Evolutionary conservation across 169 alveolate genomes (phyloP).

Genomic region (Cryptosporidium bovis): DNA sequence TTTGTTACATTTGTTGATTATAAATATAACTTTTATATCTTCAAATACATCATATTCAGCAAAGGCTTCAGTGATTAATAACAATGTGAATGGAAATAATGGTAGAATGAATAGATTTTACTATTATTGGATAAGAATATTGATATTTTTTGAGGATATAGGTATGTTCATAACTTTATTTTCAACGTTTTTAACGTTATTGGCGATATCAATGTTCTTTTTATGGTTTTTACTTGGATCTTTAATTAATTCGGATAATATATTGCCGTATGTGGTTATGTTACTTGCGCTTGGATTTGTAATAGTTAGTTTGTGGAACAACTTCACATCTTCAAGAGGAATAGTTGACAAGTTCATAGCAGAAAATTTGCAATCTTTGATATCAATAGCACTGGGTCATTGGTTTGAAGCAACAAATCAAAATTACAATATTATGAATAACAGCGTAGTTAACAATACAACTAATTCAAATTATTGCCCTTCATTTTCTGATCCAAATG

Average conservation of each 20-base stretch:
- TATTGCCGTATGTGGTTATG: constrained; percentile 80
- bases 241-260: constrained; percentile 78
- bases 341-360: constrained; percentile 76
- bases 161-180: constrained; percentile 73
- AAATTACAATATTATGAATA: background rate
- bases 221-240: constrained; percentile 80
- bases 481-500: constrained; percentile 35
- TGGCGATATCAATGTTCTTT: constrained; percentile 71
- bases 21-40: constrained; percentile 37
- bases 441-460: background rate
- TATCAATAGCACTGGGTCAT: constrained; percentile 79
- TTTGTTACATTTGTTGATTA: constrained; percentile 23
- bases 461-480: background rate
- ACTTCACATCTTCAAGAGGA: constrained; percentile 76
- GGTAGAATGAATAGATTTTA: background rate
- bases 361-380: constrained; percentile 76
- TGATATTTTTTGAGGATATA: constrained; percentile 36
- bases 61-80: background rate
- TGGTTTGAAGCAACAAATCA: constrained; percentile 79
- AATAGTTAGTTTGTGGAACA: constrained; percentile 75
- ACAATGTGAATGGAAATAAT: background rate
- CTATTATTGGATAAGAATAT: constrained; percentile 19
- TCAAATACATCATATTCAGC: constrained; percentile 28
- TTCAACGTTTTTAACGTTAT: constrained; percentile 51
- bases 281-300: constrained; percentile 76